phyloP scores from a whole-genome alignment of 257 asterid species.

The Verbascum thapsus region DNA sequence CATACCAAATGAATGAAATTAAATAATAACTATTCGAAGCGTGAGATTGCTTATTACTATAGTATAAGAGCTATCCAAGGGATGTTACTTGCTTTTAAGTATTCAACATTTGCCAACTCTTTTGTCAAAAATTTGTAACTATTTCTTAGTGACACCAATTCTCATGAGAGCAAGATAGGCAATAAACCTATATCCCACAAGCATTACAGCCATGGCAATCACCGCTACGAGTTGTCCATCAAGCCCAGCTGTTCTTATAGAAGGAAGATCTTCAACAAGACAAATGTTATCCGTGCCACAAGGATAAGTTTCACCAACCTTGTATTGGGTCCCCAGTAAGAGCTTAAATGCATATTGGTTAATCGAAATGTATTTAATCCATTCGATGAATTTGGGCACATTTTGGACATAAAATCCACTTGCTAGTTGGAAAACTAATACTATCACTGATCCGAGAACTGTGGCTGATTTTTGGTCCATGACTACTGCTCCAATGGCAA shows the following conservation, averaged over 20 bases:
- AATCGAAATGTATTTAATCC: conserved; percentile 57
- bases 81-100: too few species aligned
- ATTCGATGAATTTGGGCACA: conserved; percentile 47
- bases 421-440: conserved; percentile 42
- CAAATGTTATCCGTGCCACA: conserved; percentile 40
- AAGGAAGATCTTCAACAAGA: conserved; percentile 49
- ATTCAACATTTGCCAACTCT: neutral
- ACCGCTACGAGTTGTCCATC: conserved; percentile 31
- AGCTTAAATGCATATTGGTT: conserved; percentile 48
- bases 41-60: too few species aligned
- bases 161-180: conserved; percentile 59
- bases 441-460: conserved; percentile 43
- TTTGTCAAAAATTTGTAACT: neutral
- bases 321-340: conserved; percentile 47
- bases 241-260: conserved; percentile 45
- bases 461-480: conserved; percentile 52
- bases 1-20: too few species aligned
- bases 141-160: conserved; percentile 48
- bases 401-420: conserved; percentile 61
- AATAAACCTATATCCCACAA: conserved; percentile 50
- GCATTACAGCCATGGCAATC: conserved; percentile 52
- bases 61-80: too few species aligned
- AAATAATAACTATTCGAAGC: too few species aligned
- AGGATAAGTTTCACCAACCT: conserved; percentile 42
- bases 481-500: conserved; percentile 58